Conservation (phyloP, 2,329 filamentous ascomycete genomes). For the Sarocladium strictum region DNA sequence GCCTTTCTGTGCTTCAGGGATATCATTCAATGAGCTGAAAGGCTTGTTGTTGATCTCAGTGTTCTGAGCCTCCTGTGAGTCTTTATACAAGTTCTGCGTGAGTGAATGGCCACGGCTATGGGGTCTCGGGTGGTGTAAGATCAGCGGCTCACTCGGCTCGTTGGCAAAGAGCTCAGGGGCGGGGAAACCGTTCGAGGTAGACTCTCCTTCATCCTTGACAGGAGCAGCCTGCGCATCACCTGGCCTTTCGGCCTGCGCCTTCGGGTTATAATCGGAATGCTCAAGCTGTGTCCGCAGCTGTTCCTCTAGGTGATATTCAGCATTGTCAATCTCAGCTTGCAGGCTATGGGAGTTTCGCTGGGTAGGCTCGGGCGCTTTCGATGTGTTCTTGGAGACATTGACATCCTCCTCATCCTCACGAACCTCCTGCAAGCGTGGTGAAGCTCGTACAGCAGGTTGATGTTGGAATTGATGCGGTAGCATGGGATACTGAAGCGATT, state of each 20-base stretch:
- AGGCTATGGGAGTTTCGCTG: slow-evolving; percentile 59
- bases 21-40: slow-evolving; percentile 34
- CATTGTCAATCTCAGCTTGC: slow-evolving; percentile 79
- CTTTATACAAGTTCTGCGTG: slow-evolving; percentile 59
- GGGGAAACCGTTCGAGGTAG: slow-evolving; percentile 37
- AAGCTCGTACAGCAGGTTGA: slow-evolving; percentile 48
- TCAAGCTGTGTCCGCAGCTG: slow-evolving; percentile 73
- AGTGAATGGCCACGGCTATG: slow-evolving; percentile 68
- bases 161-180: slow-evolving; percentile 48
- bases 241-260: slow-evolving; percentile 32
- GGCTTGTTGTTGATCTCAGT: slow-evolving; percentile 31
- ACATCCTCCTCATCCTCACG: slow-evolving; percentile 67
- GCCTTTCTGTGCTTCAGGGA: slow-evolving; percentile 31
- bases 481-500: slow-evolving; percentile 53
- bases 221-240: slow-evolving; percentile 14
- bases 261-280: slow-evolving; percentile 69
- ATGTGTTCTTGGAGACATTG: slow-evolving; percentile 38
- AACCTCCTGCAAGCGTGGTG: slow-evolving; percentile 63
- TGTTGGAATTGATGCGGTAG: slow-evolving; percentile 50
- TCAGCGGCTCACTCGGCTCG: slow-evolving; percentile 46
- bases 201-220: not conserved
- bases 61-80: slow-evolving; percentile 42
- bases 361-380: slow-evolving; percentile 46
- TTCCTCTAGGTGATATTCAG: slow-evolving; percentile 79
- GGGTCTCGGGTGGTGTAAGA: slow-evolving; percentile 67